These are phyloP conservation scores for Thinopyrum elongatum DNA, from an alignment of 176 grass and related monocot genomes.

Conservation along the genomic window DNA sequence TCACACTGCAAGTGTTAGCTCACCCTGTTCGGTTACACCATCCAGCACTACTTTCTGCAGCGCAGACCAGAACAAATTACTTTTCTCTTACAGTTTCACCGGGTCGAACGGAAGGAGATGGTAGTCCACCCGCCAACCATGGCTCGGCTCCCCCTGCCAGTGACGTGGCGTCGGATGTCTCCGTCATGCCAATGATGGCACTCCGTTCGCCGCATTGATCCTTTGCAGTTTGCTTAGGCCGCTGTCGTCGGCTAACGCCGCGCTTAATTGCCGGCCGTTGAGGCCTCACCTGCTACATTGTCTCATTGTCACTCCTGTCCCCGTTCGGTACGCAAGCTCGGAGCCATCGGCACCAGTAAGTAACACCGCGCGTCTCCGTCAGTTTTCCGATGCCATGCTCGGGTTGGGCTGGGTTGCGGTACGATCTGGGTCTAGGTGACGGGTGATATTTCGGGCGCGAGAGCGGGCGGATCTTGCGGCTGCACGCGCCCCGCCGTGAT, in stretches of 20 bases:
- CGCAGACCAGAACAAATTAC: background rate
- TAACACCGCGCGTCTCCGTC: background rate
- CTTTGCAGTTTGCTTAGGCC: slow-evolving; percentile 20
- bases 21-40: background rate
- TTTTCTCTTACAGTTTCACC: background rate
- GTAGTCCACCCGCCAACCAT: background rate
- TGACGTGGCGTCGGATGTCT: background rate
- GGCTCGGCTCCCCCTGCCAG: background rate
- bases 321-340: background rate
- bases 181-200: slow-evolving; percentile 13
- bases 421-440: background rate
- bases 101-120: background rate
- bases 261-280: slow-evolving; percentile 37
- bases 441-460: background rate
- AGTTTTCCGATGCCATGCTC: background rate
- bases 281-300: background rate
- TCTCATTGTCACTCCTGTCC: background rate
- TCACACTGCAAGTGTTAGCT: background rate
- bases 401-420: background rate
- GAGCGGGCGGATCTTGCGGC: background rate
- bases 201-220: background rate
- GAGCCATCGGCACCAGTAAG: background rate
- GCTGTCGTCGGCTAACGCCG: background rate
- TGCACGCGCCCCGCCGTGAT: background rate
- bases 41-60: background rate